Evolutionary conservation across 2,329 filamentous ascomycete species (phyloP), one percentile per base, ranked within the genome.

Genomic region (Alternaria dauci): DNA sequence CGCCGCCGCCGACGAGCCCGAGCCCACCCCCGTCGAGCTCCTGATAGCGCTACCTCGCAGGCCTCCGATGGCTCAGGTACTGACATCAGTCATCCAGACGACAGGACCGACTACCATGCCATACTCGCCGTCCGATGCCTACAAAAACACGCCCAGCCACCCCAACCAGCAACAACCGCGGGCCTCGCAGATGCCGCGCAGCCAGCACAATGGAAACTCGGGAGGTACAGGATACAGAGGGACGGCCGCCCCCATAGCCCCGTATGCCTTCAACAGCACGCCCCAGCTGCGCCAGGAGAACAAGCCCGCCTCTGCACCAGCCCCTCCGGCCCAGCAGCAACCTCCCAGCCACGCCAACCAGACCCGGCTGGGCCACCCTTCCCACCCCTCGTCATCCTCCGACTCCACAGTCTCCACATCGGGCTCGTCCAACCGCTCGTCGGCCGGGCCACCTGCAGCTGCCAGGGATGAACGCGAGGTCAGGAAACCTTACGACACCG

Each of bases 201-300:
- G 71, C 60, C 75, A 77, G 66, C 81, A 83, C 73, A 82, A 79
- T 74, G 73, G 73, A 36, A 76, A 79, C 63, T 74, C 77, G 62
- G 72, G 71, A 43, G 73, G 71, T 48, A 70, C 75, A 65, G 76
- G 72, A 46, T 83, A 82, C 67, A 75, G 81, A 61, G 78, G 79
- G 61, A 76, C 78, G 14, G 75, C 80, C 34, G 75, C 80, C 36
- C 81, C 82, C 43, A 81, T 83, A 70, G 81, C 82, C 66, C 81
- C 82, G 4, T 84, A 84, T 69, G 82, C 82, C 43, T 84, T 84
- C 68, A 81, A 81, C 59, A 76, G 78, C 61, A 83, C 82, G 38
- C 86, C 87, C 56, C 83, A 86, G 71, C 79, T 87, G 63, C 83
- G 85, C 56, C 80, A 84, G 64, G 87, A 89, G 64, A 82, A 82